Evolutionary conservation across 1,284 basidiomycete genomes (phyloP), one percentile per base, ranked within the genome.

Genomic region (Sporisorium graminicola): DNA sequence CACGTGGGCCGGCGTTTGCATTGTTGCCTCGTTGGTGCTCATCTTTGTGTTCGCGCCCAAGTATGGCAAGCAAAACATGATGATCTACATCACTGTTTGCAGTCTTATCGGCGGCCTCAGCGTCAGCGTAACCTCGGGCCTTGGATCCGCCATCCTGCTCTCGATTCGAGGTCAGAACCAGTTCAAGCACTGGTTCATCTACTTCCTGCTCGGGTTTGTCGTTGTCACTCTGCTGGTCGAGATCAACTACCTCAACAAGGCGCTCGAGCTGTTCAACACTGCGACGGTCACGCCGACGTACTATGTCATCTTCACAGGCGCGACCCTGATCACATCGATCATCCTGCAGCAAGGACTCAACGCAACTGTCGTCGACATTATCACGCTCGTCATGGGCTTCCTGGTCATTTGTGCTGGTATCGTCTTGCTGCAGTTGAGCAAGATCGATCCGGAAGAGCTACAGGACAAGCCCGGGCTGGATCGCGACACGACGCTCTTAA

Each of bases 51-150:
- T 94, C 70, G 93, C 91, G 1, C 94, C 94, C 42, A 91, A 91
- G 81, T 94, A 93, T 86, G 96, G 96, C 60, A 95, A 92, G 87
- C 92, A 91, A 87, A 92, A 91, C 83, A 98, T 98, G 95, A 87
- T 99, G 72, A 95, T 95, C 89, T 98, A 98, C 86, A 86, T 86
- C 56, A 77, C 82, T 55, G 67, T 83, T 31, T 99, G 96, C 87
- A 94, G 92, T 74, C 91, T 98, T 89, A 98, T 98, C 82, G 96
- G 96, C 29, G 96, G 97, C 1, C 92, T 99, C 68, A 94, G 92
- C 72, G 96, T 99, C 78, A 95, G 93, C 79, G 95, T 96, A 66
- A 98, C 95, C 3, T 95, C 94, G 47, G 96, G 96, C 37, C 89
- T 99, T 22, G 96, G 96, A 40, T 88, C 93, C 24, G 92, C 94